These are phyloP conservation scores for Helianthus tuberosus DNA, from an alignment of 129 eudicot genomes.

Conservation along the genomic window DNA sequence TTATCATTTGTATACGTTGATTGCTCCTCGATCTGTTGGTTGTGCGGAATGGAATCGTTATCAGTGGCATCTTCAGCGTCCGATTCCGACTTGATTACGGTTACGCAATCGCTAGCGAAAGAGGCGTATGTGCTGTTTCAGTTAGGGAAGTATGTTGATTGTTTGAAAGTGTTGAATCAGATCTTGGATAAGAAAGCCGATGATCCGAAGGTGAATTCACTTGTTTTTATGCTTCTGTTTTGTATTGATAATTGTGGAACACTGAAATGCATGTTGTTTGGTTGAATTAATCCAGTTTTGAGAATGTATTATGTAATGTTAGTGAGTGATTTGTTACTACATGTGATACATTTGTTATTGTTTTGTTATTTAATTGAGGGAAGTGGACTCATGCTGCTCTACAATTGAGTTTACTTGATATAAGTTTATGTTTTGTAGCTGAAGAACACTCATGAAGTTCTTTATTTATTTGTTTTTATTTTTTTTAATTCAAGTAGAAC, in stretches of 20 bases:
- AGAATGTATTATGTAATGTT: conserved; percentile 1
- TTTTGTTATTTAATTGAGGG: no score
- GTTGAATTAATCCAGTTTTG: neutral
- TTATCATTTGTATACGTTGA: neutral
- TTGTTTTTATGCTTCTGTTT: neutral
- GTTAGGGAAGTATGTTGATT: conserved; percentile 70
- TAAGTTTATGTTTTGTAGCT: no score
- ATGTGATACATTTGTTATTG: no score
- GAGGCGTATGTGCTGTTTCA: conserved; percentile 78
- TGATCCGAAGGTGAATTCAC: conserved; percentile 73
- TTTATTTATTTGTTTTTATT: neutral
- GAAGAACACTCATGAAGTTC: no score
- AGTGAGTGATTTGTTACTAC: neutral
- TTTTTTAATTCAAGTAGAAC: conserved; percentile 9
- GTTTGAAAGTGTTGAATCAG: conserved; percentile 64
- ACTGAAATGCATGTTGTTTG: conserved; percentile 2
- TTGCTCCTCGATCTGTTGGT: conserved; percentile 43
- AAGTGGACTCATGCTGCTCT: no score
- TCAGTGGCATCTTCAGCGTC: conserved; percentile 36
- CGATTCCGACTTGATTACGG: conserved; percentile 62
- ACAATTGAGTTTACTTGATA: no score
- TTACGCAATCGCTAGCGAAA: conserved; percentile 62
- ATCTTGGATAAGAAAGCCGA: conserved; percentile 60
- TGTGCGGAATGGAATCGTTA: conserved; percentile 51
- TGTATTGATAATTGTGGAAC: neutral